Percentiles rank a stretch among this genome's conserved stretches.
These are phyloP conservation scores for Chrysopogon serrulatus DNA, from an alignment of 176 grass and related monocot genomes.

Conservation along the genomic window DNA sequence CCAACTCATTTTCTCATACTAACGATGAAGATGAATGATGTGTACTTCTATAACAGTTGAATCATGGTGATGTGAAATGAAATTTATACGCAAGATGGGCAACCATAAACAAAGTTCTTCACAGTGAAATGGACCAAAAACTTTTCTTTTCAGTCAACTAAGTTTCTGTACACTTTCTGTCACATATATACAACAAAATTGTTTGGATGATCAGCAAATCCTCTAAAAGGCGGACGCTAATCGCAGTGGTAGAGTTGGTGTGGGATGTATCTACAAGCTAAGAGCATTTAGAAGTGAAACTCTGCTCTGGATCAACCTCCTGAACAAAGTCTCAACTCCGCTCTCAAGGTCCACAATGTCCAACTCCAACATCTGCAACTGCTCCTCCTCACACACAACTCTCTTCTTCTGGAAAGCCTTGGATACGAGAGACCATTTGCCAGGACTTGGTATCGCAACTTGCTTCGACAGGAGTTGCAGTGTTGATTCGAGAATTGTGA, in stretches of 20 bases:
- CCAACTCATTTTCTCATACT: neutral
- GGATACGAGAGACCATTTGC: slow-evolving; percentile 10
- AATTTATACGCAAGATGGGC: neutral
- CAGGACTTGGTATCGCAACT: neutral
- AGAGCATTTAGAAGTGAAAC: slow-evolving; percentile 35
- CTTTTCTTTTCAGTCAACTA: neutral
- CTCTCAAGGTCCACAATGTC: slow-evolving; percentile 18
- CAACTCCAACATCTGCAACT: slow-evolving; percentile 12
- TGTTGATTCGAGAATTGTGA: neutral
- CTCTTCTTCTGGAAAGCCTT: neutral
- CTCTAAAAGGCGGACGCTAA: neutral
- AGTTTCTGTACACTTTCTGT: neutral
- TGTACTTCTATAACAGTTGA: neutral
- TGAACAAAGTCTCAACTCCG: slow-evolving; percentile 27
- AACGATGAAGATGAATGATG: neutral
- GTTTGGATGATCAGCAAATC: neutral
- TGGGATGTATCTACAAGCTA: slow-evolving; percentile 19
- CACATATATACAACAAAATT: neutral
- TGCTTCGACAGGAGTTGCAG: neutral
- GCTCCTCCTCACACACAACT: neutral
- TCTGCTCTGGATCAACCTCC: slow-evolving; percentile 19
- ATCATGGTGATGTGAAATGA: neutral
- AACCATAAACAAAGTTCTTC: neutral
- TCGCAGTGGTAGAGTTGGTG: neutral
- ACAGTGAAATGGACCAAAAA: neutral